A percentile compares a stretch with the other conserved stretches of the same genome.
Conservation (phyloP, 805 yeast genomes). For the Yamadazyma nakazawae region DNA sequence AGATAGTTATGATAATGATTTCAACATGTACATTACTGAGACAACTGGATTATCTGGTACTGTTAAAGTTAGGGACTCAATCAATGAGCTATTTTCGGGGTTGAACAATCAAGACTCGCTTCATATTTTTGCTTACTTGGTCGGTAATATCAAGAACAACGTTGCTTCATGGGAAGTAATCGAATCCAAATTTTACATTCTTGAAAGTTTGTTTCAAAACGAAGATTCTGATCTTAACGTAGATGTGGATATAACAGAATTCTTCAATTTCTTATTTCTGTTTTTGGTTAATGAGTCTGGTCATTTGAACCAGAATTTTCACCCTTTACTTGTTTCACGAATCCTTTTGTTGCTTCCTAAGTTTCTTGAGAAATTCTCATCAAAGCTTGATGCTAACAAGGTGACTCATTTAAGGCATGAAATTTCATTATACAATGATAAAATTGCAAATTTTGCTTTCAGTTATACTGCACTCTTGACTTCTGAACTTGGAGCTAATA, state of each 20-base stretch:
- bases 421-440: constrained; percentile 1
- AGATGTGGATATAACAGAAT: constrained; percentile 12
- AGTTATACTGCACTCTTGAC: constrained; percentile 26
- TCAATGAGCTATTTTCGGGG: constrained; percentile 54
- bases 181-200: constrained; percentile 42
- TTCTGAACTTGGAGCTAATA: constrained; percentile 6
- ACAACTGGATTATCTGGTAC: constrained; percentile 67
- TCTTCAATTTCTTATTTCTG: constrained; percentile 19
- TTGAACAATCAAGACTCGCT: constrained; percentile 41
- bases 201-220: constrained; percentile 43
- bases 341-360: constrained; percentile 53
- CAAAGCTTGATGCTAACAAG: constrained; percentile 14
- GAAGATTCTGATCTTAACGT: constrained; percentile 25
- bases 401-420: not conserved
- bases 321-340: constrained; percentile 45
- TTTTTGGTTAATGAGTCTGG: constrained; percentile 11
- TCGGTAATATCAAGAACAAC: not conserved
- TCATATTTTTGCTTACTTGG: constrained; percentile 15
- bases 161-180: constrained; percentile 22
- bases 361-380: constrained; percentile 51
- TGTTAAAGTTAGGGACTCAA: constrained; percentile 54
- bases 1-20: constrained; percentile 55
- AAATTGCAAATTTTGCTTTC: constrained; percentile 28
- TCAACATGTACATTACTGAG: constrained; percentile 67
- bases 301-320: constrained; percentile 3